phyloP scores from a whole-genome alignment of 176 grass and related monocot genomes.

The Phyllostachys edulis region DNA sequence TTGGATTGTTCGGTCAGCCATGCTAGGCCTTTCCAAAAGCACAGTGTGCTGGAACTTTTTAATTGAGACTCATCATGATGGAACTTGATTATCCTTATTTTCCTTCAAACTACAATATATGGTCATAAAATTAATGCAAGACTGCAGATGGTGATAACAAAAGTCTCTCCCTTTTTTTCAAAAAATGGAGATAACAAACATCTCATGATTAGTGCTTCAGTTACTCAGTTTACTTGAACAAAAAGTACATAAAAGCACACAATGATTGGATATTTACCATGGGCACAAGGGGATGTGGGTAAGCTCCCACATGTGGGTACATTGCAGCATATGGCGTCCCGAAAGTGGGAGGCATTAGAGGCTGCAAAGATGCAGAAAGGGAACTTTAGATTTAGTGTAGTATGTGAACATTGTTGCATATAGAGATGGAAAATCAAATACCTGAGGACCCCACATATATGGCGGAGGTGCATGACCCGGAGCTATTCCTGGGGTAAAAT shows the following conservation, averaged over 20 bases:
- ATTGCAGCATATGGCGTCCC: conserved; percentile 76
- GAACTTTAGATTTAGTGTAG: conserved; percentile 20
- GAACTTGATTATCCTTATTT: neutral
- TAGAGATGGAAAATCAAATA: conserved; percentile 36
- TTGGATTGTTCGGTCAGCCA: neutral
- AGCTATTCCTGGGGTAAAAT: conserved; percentile 61
- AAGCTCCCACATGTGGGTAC: conserved; percentile 73
- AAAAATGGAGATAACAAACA: neutral
- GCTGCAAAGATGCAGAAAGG: conserved; percentile 40
- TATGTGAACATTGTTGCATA: neutral
- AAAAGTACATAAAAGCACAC: neutral
- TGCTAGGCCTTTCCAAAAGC: neutral
- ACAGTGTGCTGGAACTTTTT: neutral
- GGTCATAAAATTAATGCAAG: neutral
- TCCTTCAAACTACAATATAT: neutral
- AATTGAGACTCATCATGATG: neutral
- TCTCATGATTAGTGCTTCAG: neutral
- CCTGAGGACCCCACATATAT: conserved; percentile 94
- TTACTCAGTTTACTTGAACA: conserved; percentile 5
- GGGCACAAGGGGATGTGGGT: conserved; percentile 57
- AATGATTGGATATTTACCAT: conserved; percentile 53
- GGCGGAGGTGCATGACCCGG: conserved; percentile 71
- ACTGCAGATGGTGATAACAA: neutral
- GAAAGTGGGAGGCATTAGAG: conserved; percentile 68
- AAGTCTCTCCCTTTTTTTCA: neutral